Percentiles rank a stretch among this genome's conserved stretches.
phyloP scores from a whole-genome alignment of 2,329 filamentous ascomycete species.

The Colletotrichum orbiculare region DNA sequence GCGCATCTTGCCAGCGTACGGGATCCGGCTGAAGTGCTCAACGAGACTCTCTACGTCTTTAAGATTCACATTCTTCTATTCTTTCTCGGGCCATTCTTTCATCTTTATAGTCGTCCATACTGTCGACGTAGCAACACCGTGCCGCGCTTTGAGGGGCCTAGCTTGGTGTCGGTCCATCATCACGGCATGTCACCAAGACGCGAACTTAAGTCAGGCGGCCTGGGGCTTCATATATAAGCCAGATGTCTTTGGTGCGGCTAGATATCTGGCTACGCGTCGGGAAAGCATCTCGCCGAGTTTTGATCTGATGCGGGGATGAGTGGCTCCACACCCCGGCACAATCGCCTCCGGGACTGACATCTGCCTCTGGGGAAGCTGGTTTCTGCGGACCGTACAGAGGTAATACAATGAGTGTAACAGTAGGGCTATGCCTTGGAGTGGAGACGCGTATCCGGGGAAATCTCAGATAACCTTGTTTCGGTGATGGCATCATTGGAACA shows the following conservation, averaged over 20 bases:
- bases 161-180: neutral
- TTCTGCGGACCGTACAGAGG: no score
- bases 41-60: neutral
- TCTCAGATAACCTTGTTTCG: constrained; percentile 10
- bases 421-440: constrained; percentile 9
- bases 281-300: constrained; percentile 25
- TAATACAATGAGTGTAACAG: neutral
- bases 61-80: no score
- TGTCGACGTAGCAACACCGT: neutral
- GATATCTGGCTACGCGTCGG: constrained; percentile 10
- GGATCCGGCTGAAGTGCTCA: neutral
- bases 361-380: constrained; percentile 15
- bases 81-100: neutral
- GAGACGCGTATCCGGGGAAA: constrained; percentile 9
- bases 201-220: neutral
- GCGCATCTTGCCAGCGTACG: constrained; percentile 11
- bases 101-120: neutral
- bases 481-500: neutral
- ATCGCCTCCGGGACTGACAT: constrained; percentile 16
- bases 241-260: constrained; percentile 30
- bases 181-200: neutral
- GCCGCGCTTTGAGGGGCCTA: neutral
- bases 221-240: neutral
- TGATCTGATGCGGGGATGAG: constrained; percentile 8
- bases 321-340: constrained; percentile 17